Evolutionary conservation across 805 yeast genomes (phyloP), one percentile per base, ranked within the genome.

Genomic region (Cyberlindnera galapagoensis): DNA sequence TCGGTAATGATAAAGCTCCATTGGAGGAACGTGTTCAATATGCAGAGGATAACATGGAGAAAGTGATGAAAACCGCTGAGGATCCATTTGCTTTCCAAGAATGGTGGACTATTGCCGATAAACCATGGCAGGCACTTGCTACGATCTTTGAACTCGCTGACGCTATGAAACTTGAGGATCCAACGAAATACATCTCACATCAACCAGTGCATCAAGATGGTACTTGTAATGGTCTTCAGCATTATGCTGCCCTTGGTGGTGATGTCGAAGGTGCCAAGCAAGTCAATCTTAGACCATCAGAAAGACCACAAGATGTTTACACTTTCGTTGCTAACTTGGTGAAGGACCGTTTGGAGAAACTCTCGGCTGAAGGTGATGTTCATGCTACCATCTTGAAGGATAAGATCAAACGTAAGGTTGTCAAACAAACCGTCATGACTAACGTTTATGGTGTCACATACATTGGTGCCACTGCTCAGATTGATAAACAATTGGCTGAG

Each of bases 341-440:
- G 10, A 65, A 66, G 31, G 60, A 65, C 35, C 60, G 76, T 39
- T 65, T 82, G 30, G 69, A 71, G 27, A 53, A 55, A 9, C 82
- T 74, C 23, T 74, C 74, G 6, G 71, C 55, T 9, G 58, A 60
- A 3, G 82, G 78, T 8, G 66, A 71, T 39, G 69, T 67, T 34
- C 57, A 59, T 34, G 90, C 88, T 1, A 36, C 36, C 9, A 12
- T 42, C 4, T 31, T 51, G 24, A 63, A 69, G 35, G 82, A 78
- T 31, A 70, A 76, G 38, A 72, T 90, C 36, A 71, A 79, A 13
- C 72, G 98, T 47, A 90, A 90, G 53, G 80, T 92, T 28, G 95
- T 92, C 22, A 90, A 90, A 54, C 98, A 90, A 56, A 86, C 98
- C 0, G 97, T 90, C 17, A 90, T 90, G 98, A 90, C 98, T 0